Percentiles rank a stretch among this genome's conserved stretches.
These are phyloP conservation scores for Aspergillus diversus DNA, from an alignment of 495 filamentous ascomycete genomes.

Conservation along the genomic window DNA sequence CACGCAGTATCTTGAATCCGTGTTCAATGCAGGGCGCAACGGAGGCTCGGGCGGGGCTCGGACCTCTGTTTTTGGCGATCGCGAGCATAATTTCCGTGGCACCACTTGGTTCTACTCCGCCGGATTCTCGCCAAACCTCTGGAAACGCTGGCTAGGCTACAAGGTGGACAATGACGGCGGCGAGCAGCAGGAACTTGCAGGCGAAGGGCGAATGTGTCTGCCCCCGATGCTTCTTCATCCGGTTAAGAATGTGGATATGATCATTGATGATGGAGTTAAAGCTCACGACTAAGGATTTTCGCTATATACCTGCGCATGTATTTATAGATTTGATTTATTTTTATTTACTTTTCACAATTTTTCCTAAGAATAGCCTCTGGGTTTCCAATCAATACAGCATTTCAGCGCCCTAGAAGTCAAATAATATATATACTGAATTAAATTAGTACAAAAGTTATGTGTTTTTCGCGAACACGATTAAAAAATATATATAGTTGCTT, in stretches of 20 bases:
- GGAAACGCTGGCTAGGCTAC: constrained; percentile 84
- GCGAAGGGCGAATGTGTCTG: constrained; percentile 91
- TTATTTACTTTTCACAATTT: too few relatives aligned
- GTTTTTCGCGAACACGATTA: too few relatives aligned
- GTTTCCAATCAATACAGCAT: too few relatives aligned
- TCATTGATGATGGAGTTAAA: constrained; percentile 59
- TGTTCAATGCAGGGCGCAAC: constrained; percentile 84
- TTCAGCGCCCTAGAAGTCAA: too few relatives aligned
- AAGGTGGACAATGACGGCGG: constrained; percentile 85
- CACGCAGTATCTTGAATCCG: constrained; percentile 71
- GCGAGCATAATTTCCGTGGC: constrained; percentile 87
- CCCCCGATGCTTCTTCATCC: constrained; percentile 93
- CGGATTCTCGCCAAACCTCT: constrained; percentile 80
- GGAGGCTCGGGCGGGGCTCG: constrained; percentile 75
- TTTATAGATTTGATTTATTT: not conserved
- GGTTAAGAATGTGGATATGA: constrained; percentile 81
- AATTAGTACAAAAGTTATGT: too few relatives aligned
- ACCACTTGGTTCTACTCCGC: constrained; percentile 96
- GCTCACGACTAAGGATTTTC: not conserved
- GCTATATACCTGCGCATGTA: not conserved
- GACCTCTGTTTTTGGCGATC: constrained; percentile 77
- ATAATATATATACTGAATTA: too few relatives aligned
- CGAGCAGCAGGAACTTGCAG: constrained; percentile 75
- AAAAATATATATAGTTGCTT: too few relatives aligned
- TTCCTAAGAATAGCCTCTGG: too few relatives aligned